phyloP scores from a whole-genome alignment of 495 filamentous ascomycete species.

The Penicillium bovifimosum region DNA sequence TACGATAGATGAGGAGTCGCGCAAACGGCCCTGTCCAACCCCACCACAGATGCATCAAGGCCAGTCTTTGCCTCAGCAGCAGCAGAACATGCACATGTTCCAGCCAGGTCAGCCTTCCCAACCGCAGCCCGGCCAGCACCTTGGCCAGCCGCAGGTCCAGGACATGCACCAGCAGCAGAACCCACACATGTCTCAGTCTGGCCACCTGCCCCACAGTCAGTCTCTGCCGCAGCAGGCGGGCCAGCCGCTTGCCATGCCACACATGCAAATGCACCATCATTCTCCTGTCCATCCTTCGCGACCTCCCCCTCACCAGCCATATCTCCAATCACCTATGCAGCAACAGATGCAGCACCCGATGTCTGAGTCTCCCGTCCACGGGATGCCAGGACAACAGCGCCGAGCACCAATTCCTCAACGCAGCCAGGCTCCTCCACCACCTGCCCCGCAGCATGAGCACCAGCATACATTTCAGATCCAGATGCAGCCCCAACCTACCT shows the following conservation, averaged over 20 bases:
- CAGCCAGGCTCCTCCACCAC: slow-evolving; percentile 14
- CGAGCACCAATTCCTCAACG: slow-evolving; percentile 10
- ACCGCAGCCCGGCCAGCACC: slow-evolving; percentile 11
- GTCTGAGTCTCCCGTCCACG: slow-evolving; percentile 8
- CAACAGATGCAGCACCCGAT: slow-evolving; percentile 17
- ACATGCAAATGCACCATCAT: slow-evolving; percentile 28
- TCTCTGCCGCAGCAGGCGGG: slow-evolving; percentile 14
- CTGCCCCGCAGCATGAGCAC: slow-evolving; percentile 26
- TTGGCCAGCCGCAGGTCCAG: slow-evolving; percentile 3
- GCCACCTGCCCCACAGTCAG: slow-evolving; percentile 9
- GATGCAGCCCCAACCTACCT: slow-evolving; percentile 20
- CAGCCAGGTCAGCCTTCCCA: slow-evolving; percentile 9
- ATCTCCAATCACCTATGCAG: slow-evolving; percentile 22
- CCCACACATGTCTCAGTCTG: slow-evolving; percentile 14
- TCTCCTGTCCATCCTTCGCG: slow-evolving; percentile 14
- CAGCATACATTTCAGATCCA: slow-evolving; percentile 29
- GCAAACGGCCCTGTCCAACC: slow-evolving; percentile 30
- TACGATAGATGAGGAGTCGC: slow-evolving; percentile 26
- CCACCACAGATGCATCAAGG: slow-evolving; percentile 21
- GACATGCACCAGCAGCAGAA: slow-evolving; percentile 15
- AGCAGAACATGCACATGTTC: slow-evolving; percentile 3
- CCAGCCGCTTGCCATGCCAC: slow-evolving; percentile 18
- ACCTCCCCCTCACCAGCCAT: slow-evolving; percentile 14
- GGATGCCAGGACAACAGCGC: slow-evolving; percentile 5
- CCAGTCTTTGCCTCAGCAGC: slow-evolving; percentile 5